phyloP scores from a whole-genome alignment of 331 rosid species.

The Pyrus hybrid region DNA sequence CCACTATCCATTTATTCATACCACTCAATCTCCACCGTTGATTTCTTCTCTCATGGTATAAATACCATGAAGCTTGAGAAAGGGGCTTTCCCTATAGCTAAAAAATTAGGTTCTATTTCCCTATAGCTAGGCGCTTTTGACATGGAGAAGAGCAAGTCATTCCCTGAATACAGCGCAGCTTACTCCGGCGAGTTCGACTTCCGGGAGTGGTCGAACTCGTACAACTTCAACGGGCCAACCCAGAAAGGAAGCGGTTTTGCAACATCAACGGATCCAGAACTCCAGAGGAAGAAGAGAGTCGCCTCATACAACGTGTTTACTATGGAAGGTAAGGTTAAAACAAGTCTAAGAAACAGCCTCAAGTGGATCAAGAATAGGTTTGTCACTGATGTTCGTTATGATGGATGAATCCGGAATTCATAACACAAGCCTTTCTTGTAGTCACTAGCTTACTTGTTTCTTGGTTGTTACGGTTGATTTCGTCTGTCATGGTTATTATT shows the following conservation, averaged over 20 bases:
- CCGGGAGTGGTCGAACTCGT: conserved; percentile 51
- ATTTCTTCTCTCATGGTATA: background rate
- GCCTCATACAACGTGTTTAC: conserved; percentile 66
- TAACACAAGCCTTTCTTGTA: background rate
- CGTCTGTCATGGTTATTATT: background rate
- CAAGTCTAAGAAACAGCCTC: conserved; percentile 71
- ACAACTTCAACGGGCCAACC: conserved; percentile 68
- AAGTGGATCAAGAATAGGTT: conserved; percentile 95
- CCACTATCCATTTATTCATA: background rate
- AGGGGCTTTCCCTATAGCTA: background rate
- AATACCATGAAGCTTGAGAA: conserved; percentile 12
- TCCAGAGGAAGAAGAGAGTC: conserved; percentile 85
- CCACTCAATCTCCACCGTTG: conserved; percentile 18
- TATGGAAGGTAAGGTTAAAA: conserved; percentile 67
- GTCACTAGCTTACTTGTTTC: background rate
- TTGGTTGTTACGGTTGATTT: background rate
- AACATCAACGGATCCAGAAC: conserved; percentile 63
- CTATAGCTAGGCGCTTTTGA: background rate
- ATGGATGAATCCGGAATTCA: conserved; percentile 30
- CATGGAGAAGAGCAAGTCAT: conserved; percentile 91
- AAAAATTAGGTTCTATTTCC: no score
- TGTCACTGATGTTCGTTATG: conserved; percentile 44
- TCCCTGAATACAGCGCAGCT: conserved; percentile 58
- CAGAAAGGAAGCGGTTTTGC: no score
- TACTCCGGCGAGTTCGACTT: conserved; percentile 59